Conservation (phyloP, 305 asterid species). For the Stenogyne calaminthoides region DNA sequence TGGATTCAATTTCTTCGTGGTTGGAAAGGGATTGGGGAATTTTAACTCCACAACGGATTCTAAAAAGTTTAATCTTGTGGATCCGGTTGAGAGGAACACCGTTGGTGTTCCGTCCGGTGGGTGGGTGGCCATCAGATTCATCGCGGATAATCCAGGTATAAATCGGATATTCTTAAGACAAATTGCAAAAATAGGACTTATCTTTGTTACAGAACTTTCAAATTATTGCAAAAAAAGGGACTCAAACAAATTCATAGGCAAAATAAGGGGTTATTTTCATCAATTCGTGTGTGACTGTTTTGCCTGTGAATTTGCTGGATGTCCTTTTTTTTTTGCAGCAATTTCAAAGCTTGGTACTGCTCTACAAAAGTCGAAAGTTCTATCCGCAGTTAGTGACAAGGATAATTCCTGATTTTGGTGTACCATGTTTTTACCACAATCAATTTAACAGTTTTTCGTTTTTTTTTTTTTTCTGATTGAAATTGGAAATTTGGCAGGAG, state of each 20-base stretch:
- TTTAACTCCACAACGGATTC: slow-evolving; percentile 62
- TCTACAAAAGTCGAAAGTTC: too few relatives aligned
- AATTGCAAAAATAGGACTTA: too few relatives aligned
- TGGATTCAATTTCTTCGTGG: slow-evolving; percentile 78
- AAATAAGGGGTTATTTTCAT: too few relatives aligned
- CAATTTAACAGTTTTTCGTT: background rate
- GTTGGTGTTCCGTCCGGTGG: slow-evolving; percentile 89
- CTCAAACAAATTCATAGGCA: too few relatives aligned
- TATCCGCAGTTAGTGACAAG: too few relatives aligned
- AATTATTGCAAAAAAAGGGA: too few relatives aligned
- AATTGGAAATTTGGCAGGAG: slow-evolving; percentile 43
- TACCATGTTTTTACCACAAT: background rate
- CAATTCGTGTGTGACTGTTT: too few relatives aligned
- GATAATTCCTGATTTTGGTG: too few relatives aligned
- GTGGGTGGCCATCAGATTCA: slow-evolving; percentile 85
- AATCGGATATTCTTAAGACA: background rate
- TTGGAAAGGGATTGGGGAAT: slow-evolving; percentile 74
- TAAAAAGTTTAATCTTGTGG: slow-evolving; percentile 69
- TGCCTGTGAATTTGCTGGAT: too few relatives aligned
- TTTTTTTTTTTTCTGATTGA: background rate
- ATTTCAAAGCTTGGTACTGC: too few relatives aligned
- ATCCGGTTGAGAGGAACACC: slow-evolving; percentile 87
- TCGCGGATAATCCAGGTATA: slow-evolving; percentile 86
- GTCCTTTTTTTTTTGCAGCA: too few relatives aligned
- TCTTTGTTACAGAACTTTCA: too few relatives aligned